phyloP scores from a whole-genome alignment of 192 early-diverging fungal species.

The Rhizophagus prolifer region DNA sequence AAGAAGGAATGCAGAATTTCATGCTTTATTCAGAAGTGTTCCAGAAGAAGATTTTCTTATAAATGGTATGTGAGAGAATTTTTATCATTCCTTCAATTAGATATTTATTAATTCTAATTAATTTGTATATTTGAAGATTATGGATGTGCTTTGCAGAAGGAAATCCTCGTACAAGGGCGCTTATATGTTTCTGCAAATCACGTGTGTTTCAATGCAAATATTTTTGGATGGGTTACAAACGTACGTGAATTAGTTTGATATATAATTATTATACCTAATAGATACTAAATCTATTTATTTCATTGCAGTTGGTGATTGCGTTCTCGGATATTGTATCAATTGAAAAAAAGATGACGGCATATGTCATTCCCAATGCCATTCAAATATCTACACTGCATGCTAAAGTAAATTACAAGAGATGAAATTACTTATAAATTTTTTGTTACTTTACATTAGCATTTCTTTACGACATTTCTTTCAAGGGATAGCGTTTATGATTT shows the following conservation, averaged over 20 bases:
- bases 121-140: constrained; percentile 55
- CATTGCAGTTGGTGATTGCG: constrained; percentile 60
- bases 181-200: constrained; percentile 80
- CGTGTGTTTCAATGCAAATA: constrained; percentile 85
- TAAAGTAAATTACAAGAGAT: constrained; percentile 41
- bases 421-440: not conserved
- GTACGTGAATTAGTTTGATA: constrained; percentile 38
- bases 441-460: constrained; percentile 45
- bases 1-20: constrained; percentile 53
- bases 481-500: constrained; percentile 76
- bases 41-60: constrained; percentile 56
- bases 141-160: constrained; percentile 84
- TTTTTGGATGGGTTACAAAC: constrained; percentile 88
- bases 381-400: constrained; percentile 63
- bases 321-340: constrained; percentile 41
- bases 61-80: constrained; percentile 37
- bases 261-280: not conserved
- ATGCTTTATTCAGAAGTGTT: constrained; percentile 54
- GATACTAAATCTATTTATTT: not conserved
- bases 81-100: not conserved
- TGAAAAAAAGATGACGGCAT: not conserved
- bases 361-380: constrained; percentile 46
- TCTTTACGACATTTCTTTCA: constrained; percentile 86
- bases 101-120: not conserved
- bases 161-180: constrained; percentile 85